Conservation (phyloP, 768 basidiomycete species). For the Gymnopilus dilepis region DNA sequence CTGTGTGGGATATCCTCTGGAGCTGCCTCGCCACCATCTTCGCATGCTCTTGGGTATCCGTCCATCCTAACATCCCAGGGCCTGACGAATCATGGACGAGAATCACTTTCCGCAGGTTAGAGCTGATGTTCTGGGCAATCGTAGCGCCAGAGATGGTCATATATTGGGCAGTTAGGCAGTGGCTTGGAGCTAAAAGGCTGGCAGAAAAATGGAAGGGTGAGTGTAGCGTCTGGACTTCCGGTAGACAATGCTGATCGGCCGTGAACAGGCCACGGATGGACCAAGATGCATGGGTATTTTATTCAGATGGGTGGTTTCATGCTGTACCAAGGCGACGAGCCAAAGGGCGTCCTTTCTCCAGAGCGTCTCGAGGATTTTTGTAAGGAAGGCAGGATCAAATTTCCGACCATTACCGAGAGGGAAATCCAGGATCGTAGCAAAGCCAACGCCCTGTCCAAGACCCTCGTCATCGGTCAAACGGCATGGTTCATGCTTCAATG, state of each 20-base stretch:
- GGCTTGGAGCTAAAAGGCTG: neutral
- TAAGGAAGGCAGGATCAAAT: conserved; percentile 11
- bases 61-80: conserved; percentile 7
- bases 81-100: neutral
- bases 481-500: conserved; percentile 38
- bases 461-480: conserved; percentile 33
- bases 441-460: conserved; percentile 37
- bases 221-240: no score
- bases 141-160: conserved; percentile 1
- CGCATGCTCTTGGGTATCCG: neutral
- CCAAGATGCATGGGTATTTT: conserved; percentile 12
- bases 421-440: conserved; percentile 30
- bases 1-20: neutral
- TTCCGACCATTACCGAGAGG: conserved; percentile 18
- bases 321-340: neutral
- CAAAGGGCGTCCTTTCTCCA: conserved; percentile 2
- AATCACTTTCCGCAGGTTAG: neutral
- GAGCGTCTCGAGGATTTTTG: conserved; percentile 11
- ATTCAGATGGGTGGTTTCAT: conserved; percentile 18
- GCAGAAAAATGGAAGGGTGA: no score
- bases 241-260: no score
- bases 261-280: conserved; percentile 2
- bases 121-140: conserved; percentile 3
- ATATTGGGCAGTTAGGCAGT: conserved; percentile 9
- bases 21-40: conserved; percentile 4